Evolutionary conservation across 495 filamentous ascomycete species (phyloP), one percentile per base, ranked within the genome.

Genomic region (Podospora fimiseda): DNA sequence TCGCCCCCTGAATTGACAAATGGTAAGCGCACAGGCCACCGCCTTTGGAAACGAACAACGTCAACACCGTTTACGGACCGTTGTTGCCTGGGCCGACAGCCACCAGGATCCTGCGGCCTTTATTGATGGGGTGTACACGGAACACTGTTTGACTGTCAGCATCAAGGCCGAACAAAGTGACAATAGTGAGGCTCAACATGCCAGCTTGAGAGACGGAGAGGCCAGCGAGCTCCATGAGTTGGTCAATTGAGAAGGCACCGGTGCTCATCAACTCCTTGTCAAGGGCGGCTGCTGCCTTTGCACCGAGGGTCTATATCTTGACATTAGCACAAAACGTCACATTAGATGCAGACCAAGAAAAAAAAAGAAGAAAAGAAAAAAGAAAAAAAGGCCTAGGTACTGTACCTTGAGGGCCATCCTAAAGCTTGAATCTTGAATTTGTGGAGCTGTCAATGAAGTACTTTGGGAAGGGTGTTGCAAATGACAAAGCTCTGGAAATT

Each of bases 21-120:
- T 33, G 19, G 62, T 70, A 42, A 73, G 66, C 53, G 50, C 56
- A 57, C 48, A 46, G 50, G 30, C 51, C 47, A 59, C 37, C 43
- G 18, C 39, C 40, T 43, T 57, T 48, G 48, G 44, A n/a, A 48
- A 16, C 27, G 41, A 59, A 58, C 22, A 54, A 40, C 22, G 42
- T 19, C 16, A 44, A 39, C 16, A 19, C 14, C 41, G 15, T 45
- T 33, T 1, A 63, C 74, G 57, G 70, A 92, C 90, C 90, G 60
- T 96, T 96, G 65, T 96, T 96, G 38, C 90, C 90, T 41, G 93
- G 93, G 22, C 93, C 93, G 58, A 91, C 95, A 50, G 90, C 88
- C 2, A 98, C 82, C 30, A 98, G 80, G 40, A 98, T 71, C 43
- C 85, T 79, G 48, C 77, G 82, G 2, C 91, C 89, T 61, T 79